A percentile compares a stretch with the other conserved stretches of the same genome.
Evolutionary conservation across 2,329 filamentous ascomycete species (phyloP).

Genomic region (Fusarium caatingaense): DNA sequence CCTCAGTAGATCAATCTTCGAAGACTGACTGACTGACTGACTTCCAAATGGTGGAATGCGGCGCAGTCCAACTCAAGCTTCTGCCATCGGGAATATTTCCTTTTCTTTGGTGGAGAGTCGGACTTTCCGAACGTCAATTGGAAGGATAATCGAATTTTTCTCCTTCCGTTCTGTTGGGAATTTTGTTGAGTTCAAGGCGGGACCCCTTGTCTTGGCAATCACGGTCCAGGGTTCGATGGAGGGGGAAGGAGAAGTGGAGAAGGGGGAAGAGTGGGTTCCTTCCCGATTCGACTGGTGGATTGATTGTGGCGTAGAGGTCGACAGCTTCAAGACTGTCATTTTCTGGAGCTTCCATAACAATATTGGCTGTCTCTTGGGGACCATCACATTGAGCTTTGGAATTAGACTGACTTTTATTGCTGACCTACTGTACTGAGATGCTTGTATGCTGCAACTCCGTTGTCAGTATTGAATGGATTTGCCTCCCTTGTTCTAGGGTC

Average conservation of each 20-base stretch:
- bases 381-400: not conserved
- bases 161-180: slow-evolving; percentile 52
- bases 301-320: slow-evolving; percentile 10
- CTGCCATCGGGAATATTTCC: slow-evolving; percentile 9
- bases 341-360: not conserved
- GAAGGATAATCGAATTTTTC: slow-evolving; percentile 23
- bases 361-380: not conserved
- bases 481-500: slow-evolving; percentile 28
- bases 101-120: slow-evolving; percentile 21
- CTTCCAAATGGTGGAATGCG: slow-evolving; percentile 1
- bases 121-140: slow-evolving; percentile 20
- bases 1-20: slow-evolving; percentile 5
- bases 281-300: slow-evolving; percentile 27
- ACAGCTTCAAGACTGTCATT: not conserved
- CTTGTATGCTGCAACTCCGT: too few species aligned
- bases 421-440: not conserved
- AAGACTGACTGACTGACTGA: not conserved
- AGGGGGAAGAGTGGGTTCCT: not conserved
- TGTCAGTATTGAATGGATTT: not conserved
- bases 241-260: slow-evolving; percentile 11
- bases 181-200: slow-evolving; percentile 50
- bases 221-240: slow-evolving; percentile 34
- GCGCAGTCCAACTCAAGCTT: slow-evolving; percentile 7
- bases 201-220: slow-evolving; percentile 40
- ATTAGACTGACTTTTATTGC: not conserved